phyloP scores from a whole-genome alignment of 257 asterid species.

The Capsicum pubescens region DNA sequence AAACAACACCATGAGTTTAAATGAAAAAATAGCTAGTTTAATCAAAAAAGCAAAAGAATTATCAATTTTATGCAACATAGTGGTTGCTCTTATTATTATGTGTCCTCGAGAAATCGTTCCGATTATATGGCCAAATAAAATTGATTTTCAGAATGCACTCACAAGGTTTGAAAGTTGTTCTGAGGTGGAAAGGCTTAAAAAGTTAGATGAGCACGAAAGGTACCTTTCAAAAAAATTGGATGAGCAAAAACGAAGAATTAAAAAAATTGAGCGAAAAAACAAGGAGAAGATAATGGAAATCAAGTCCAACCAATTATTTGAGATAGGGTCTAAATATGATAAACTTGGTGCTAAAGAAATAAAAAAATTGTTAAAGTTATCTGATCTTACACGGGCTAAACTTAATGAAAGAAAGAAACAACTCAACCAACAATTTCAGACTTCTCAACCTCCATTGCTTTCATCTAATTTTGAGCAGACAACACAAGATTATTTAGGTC shows the following conservation, averaged over 20 bases:
- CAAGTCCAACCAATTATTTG: slow-evolving; percentile 34
- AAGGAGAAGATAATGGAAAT: slow-evolving; percentile 32
- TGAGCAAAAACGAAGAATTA: slow-evolving; percentile 10
- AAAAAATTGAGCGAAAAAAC: slow-evolving; percentile 33
- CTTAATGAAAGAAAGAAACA: slow-evolving; percentile 33
- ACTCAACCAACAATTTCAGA: not conserved
- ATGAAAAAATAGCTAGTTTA: slow-evolving; percentile 42
- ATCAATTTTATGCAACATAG: slow-evolving; percentile 43
- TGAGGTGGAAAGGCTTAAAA: slow-evolving; percentile 35
- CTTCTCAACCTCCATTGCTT: not conserved
- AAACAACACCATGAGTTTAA: not conserved
- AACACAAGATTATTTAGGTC: no score
- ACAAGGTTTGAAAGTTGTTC: slow-evolving; percentile 38
- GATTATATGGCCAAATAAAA: slow-evolving; percentile 44
- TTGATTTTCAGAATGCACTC: slow-evolving; percentile 26
- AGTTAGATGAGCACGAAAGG: slow-evolving; percentile 45
- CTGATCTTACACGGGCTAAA: slow-evolving; percentile 36
- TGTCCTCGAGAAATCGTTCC: slow-evolving; percentile 29
- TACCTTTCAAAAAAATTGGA: slow-evolving; percentile 37
- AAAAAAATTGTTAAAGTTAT: slow-evolving; percentile 30
- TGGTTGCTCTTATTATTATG: slow-evolving; percentile 36
- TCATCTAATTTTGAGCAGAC: not conserved
- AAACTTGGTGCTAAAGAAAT: slow-evolving; percentile 23
- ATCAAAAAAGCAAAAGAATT: slow-evolving; percentile 49
- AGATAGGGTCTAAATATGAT: no score